Base-by-base conservation (phyloP, 2,329 filamentous ascomycete species). In the Diaporthe ilicicola region DNA sequence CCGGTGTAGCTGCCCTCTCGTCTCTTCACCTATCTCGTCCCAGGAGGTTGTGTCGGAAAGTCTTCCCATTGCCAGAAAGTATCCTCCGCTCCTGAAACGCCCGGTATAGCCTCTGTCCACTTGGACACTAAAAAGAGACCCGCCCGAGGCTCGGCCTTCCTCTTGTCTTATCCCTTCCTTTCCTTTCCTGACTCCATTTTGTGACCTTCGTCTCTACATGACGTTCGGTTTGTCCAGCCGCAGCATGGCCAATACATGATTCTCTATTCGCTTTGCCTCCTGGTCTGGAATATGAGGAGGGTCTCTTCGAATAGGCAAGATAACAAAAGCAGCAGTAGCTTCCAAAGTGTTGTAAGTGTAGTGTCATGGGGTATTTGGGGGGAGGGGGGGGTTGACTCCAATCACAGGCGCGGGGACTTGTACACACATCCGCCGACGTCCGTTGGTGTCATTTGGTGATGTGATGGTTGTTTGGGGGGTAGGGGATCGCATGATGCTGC, bases 401-500 rank as follows among this genome's bases (percentile, higher is more conserved):
- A 78, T 77, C 77, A 48, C 55, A 48, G 53, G 72, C 75, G 71
- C 71, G 77, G 72, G 71, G 69, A 67, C 77, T 74, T 78, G 79
- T 80, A 79, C 79, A 79, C 78, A 78, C 73, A 76, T 77, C 74
- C 74, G 73, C 76, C 72, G 69, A 74, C 74, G 55, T 70, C 72
- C 73, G 68, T 62, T 48, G 39, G 76, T 75, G 77, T 73, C 74
- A 76, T 75, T 75, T 79, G 48, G 69, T 73, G 69, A 69, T 70
- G 65, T 73, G 71, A 65, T 59, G 29, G 42, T 61, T 67, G 64
- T 42, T 55, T 48, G 42, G 62, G 71, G 59, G 37, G 22, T 22
- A 2, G 56, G 56, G 53, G 24, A 50, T 46, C 39, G 59, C 53
- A 56, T 61, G 56, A 48, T 70, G 55, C 71, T 72, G 71, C 71